These are phyloP conservation scores for Trametes villosa DNA, from an alignment of 768 basidiomycete species.

Conservation along the genomic window DNA sequence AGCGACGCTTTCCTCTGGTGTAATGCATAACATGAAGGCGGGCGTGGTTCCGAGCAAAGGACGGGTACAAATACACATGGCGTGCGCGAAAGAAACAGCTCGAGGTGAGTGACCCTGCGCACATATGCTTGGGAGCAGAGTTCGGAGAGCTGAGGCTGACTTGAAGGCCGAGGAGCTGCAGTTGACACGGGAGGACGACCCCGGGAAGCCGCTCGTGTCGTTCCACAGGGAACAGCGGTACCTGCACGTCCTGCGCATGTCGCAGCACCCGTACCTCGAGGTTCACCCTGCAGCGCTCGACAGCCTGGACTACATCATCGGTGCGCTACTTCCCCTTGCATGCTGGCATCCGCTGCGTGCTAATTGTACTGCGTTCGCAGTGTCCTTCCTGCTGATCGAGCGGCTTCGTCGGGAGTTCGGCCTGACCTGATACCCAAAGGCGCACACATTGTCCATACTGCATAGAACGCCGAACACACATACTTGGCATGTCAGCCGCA, in stretches of 20 bases:
- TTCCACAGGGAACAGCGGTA: constrained; percentile 41
- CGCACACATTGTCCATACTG: too few species aligned
- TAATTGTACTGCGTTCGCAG: constrained; percentile 24
- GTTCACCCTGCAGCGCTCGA: constrained; percentile 37
- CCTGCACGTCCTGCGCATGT: constrained; percentile 40
- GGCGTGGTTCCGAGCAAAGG: constrained; percentile 33
- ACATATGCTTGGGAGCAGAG: neutral
- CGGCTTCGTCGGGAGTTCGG: constrained; percentile 30
- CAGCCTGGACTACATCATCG: constrained; percentile 41
- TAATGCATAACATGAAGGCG: constrained; percentile 22
- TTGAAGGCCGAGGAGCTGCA: constrained; percentile 8
- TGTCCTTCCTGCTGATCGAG: constrained; percentile 39
- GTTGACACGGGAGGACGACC: constrained; percentile 38
- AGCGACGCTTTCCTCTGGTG: neutral
- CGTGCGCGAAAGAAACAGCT: constrained; percentile 22
- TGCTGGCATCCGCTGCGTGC: neutral
- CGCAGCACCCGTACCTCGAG: constrained; percentile 42
- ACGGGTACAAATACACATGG: constrained; percentile 37
- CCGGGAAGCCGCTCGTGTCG: constrained; percentile 38
- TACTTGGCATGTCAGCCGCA: too few species aligned
- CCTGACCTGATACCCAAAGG: neutral
- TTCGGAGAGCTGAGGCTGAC: neutral
- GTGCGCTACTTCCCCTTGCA: constrained; percentile 29
- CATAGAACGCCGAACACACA: too few species aligned
- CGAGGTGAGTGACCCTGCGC: constrained; percentile 23